Percentiles rank a stretch among this genome's conserved stretches.
phyloP scores from a whole-genome alignment of 768 basidiomycete species.

The Panaeolus papilionaceus region DNA sequence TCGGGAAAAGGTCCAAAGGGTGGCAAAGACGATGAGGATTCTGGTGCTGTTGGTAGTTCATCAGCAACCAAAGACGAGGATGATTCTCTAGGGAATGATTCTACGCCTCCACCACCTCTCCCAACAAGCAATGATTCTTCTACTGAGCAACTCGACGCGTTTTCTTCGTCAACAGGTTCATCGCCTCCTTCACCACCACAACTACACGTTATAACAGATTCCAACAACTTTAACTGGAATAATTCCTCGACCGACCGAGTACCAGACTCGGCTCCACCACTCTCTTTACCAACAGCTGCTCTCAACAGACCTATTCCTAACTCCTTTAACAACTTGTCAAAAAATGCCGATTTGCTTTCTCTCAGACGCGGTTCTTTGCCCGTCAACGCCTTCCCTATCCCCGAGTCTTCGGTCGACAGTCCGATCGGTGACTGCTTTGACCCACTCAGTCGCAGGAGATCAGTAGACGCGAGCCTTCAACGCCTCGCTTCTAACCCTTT shows the following conservation, averaged over 20 bases:
- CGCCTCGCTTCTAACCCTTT: conserved; percentile 58
- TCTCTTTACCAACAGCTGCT: conserved; percentile 31
- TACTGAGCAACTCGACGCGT: conserved; percentile 15
- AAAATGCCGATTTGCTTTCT: conserved; percentile 32
- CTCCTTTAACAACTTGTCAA: conserved; percentile 12
- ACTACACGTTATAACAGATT: conserved; percentile 46
- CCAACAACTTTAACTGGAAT: conserved; percentile 32
- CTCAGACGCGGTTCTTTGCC: conserved; percentile 66
- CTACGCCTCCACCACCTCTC: conserved; percentile 10
- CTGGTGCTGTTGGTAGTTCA: background rate
- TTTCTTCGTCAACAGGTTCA: conserved; percentile 36
- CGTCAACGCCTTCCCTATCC: conserved; percentile 43
- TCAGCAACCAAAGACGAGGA: conserved; percentile 1
- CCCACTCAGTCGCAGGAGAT: conserved; percentile 47
- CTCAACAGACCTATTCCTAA: conserved; percentile 7
- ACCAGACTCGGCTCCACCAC: conserved; percentile 43
- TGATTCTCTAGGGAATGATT: background rate
- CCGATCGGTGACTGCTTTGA: conserved; percentile 49
- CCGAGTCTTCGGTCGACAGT: conserved; percentile 37
- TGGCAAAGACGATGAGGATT: conserved; percentile 29
- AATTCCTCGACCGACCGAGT: conserved; percentile 42
- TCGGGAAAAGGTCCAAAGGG: conserved; percentile 49
- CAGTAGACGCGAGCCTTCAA: conserved; percentile 54
- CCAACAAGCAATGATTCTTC: conserved; percentile 8
- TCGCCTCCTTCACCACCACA: conserved; percentile 43